A percentile compares a stretch with the other conserved stretches of the same genome.
Conservation (phyloP, 495 filamentous ascomycete species). For the Amorphotheca resinae region DNA sequence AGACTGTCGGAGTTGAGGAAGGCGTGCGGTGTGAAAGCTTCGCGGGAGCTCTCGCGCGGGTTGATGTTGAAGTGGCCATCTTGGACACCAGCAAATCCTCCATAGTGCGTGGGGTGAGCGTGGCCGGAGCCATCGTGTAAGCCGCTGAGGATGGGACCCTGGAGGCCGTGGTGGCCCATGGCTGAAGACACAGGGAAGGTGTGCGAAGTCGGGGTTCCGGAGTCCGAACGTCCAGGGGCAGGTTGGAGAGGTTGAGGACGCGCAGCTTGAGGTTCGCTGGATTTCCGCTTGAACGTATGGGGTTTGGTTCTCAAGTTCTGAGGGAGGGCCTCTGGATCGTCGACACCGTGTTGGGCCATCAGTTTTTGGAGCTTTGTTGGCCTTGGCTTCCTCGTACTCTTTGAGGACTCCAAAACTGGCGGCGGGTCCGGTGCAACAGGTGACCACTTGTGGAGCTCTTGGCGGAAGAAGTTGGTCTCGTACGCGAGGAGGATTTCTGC, state of each 20-base stretch:
- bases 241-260: constrained; percentile 20
- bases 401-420: constrained; percentile 68
- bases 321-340: constrained; percentile 79
- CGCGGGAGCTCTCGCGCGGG: constrained; percentile 7
- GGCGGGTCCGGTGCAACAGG: constrained; percentile 81
- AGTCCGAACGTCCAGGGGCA: constrained; percentile 21
- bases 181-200: constrained; percentile 13
- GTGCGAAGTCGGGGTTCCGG: constrained; percentile 20
- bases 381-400: constrained; percentile 92
- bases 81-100: constrained; percentile 7
- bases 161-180: constrained; percentile 5
- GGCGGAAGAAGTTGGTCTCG: constrained; percentile 95
- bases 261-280: constrained; percentile 19
- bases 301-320: constrained; percentile 65
- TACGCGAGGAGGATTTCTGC: constrained; percentile 85
- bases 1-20: constrained; percentile 16
- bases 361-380: constrained; percentile 97
- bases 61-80: constrained; percentile 16
- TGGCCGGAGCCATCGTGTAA: constrained; percentile 12
- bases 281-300: constrained; percentile 48
- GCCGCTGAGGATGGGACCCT: constrained; percentile 14
- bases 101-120: constrained; percentile 14
- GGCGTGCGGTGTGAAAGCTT: constrained; percentile 19
- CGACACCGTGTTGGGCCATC: constrained; percentile 74
- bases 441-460: constrained; percentile 91